Percentiles rank a stretch among this genome's conserved stretches.
Conservation (phyloP, 345 rosid species). For the Microthlaspi erraticum region DNA sequence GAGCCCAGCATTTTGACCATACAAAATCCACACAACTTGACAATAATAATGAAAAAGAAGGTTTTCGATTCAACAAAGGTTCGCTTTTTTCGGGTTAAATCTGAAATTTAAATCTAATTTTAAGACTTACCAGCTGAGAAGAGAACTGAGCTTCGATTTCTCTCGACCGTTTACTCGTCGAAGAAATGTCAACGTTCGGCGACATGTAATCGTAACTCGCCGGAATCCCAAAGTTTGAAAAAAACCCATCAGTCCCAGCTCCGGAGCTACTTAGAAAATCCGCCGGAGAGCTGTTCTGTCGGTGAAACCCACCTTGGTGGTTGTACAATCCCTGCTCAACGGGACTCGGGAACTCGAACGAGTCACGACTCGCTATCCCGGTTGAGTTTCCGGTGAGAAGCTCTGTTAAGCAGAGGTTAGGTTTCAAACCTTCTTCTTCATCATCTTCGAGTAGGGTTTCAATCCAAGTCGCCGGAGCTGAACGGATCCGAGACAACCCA, state of each 20-base stretch:
- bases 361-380: conserved; percentile 40
- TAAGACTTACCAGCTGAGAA: conserved; percentile 50
- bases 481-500: conserved; percentile 71
- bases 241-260: conserved; percentile 54
- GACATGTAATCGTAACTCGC: conserved; percentile 57
- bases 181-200: conserved; percentile 51
- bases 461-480: conserved; percentile 82
- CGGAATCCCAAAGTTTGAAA: conserved; percentile 53
- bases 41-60: too few relatives aligned
- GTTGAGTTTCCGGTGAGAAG: conserved; percentile 51
- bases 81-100: too few relatives aligned
- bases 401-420: conserved; percentile 57
- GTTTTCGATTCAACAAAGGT: too few relatives aligned
- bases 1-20: conserved; percentile 28
- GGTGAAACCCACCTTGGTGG: conserved; percentile 52
- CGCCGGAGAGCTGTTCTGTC: conserved; percentile 79
- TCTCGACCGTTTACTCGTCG: conserved; percentile 52
- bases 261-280: conserved; percentile 56
- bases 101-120: too few relatives aligned
- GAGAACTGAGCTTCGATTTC: conserved; percentile 52
- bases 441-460: conserved; percentile 75
- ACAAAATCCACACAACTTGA: background rate
- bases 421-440: conserved; percentile 42
- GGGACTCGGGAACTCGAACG: conserved; percentile 45
- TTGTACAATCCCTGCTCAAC: conserved; percentile 48